Conservation (phyloP, 768 basidiomycete genomes). For the Termitomyces sp. region DNA sequence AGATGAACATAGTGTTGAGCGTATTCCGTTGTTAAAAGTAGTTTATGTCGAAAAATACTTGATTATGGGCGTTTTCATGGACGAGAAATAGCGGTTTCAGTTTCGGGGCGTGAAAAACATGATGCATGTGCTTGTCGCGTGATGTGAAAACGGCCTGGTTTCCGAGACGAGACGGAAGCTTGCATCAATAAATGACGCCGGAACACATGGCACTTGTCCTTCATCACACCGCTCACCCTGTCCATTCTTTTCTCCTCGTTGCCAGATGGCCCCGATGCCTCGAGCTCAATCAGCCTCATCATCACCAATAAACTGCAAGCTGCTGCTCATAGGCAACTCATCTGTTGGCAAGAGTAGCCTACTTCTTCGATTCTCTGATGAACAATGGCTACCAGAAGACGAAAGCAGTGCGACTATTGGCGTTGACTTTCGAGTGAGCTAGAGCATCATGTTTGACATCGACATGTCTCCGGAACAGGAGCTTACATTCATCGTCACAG, state of each 20-base stretch:
- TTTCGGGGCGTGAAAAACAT: no score
- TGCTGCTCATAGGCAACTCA: conserved; percentile 81
- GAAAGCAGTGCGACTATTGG: conserved; percentile 84
- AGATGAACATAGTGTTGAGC: no score
- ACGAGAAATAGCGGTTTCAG: no score
- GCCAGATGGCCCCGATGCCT: conserved; percentile 27
- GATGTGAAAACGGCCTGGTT: no score
- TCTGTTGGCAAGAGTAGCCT: conserved; percentile 93
- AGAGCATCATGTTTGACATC: neutral
- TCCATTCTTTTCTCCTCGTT: neutral
- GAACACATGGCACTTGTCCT: conserved; percentile 1
- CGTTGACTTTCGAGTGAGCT: conserved; percentile 76
- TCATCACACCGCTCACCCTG: neutral
- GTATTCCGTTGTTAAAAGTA: no score
- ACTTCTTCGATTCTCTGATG: conserved; percentile 91
- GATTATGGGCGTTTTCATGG: no score
- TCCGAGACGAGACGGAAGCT: no score
- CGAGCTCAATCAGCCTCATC: conserved; percentile 20
- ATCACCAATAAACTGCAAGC: conserved; percentile 70
- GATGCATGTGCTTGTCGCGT: no score
- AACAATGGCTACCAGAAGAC: conserved; percentile 91
- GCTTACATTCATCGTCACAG: conserved; percentile 28
- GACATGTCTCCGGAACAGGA: neutral
- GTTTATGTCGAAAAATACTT: no score
- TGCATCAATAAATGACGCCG: conserved; percentile 1